Evolutionary conservation across 202 grass and related monocot genomes (phyloP), one percentile per base, ranked within the genome.

Genomic region (Eragrostis tef): DNA sequence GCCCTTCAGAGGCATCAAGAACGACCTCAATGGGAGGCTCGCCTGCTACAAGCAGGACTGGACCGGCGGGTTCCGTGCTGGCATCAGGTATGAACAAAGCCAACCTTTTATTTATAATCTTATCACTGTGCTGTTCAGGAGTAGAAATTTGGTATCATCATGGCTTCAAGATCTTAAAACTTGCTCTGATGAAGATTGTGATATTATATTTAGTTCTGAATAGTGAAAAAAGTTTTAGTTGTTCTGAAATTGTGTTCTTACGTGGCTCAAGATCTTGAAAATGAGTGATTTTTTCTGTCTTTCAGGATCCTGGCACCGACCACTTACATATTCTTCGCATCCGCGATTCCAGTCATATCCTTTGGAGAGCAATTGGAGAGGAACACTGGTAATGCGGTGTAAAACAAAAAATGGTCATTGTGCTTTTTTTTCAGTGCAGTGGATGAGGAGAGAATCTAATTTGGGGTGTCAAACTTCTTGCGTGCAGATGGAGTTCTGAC

Each of bases 241-340:
- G 21, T 6, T 79, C 61, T 54, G 39, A 70, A 65, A 63, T 68
- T 70, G 17, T 21, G 79, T 79, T 64, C 20, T 74, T 79, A n/a
- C 13, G 11, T 20, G 19, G 19, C 10, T 24, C 79, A 79, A 78
- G 80, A 92, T 92, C 83, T 77, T 89, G 75, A 74, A 75, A 65
- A 71, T 64, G 17, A 52, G 39, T 83, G 7, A 3, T 44, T 12
- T 81, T 21, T 45, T 17, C 12, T 31, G 24, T 82, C 34, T 86
- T 81, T 75, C 68, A 98, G 97, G 83, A 96, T 99, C 65, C 80
- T 99, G 12, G 97, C 97, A 71, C 97, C 97, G 0, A 99, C 93
- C n/a, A 99, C 97, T 8, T 99, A 99, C 80, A 99, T 99, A 87
- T 99, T 99, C 87, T 99, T 99, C 68, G 93, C 97, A 6, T 99